phyloP scores from a whole-genome alignment of 306 rosid species.

The Ormosia semicastrata region DNA sequence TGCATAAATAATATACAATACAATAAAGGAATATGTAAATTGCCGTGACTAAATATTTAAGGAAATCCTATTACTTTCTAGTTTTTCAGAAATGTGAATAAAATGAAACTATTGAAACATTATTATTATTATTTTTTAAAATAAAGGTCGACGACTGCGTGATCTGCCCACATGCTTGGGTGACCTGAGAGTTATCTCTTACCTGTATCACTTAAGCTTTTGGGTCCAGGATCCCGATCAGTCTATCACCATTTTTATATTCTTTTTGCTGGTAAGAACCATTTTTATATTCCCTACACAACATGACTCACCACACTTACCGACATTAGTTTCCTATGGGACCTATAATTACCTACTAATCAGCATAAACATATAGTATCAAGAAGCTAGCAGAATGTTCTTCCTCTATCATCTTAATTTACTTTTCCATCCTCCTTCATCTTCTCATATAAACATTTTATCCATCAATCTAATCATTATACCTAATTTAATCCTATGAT shows the following conservation, averaged over 20 bases:
- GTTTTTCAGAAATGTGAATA: no score
- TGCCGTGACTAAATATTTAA: no score
- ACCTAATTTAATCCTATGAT: background rate
- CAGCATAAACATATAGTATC: background rate
- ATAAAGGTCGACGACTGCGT: background rate
- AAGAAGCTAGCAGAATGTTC: background rate
- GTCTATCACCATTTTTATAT: background rate
- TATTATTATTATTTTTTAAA: no score
- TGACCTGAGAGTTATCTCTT: background rate
- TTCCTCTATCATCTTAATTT: background rate
- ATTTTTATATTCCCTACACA: background rate
- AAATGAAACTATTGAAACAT: no score
- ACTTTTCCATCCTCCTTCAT: background rate
- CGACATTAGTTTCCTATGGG: background rate
- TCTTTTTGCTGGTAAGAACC: background rate
- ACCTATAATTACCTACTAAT: background rate
- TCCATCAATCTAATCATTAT: no score
- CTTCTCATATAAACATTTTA: background rate
- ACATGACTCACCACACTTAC: background rate
- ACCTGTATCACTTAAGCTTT: background rate
- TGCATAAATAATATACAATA: no score
- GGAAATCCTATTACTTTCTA: no score
- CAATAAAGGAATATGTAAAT: no score
- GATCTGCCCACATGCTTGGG: background rate
- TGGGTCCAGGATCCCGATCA: background rate